Evolutionary conservation across 345 rosid genomes (phyloP).

Genomic region (Populus ilicifolia): DNA sequence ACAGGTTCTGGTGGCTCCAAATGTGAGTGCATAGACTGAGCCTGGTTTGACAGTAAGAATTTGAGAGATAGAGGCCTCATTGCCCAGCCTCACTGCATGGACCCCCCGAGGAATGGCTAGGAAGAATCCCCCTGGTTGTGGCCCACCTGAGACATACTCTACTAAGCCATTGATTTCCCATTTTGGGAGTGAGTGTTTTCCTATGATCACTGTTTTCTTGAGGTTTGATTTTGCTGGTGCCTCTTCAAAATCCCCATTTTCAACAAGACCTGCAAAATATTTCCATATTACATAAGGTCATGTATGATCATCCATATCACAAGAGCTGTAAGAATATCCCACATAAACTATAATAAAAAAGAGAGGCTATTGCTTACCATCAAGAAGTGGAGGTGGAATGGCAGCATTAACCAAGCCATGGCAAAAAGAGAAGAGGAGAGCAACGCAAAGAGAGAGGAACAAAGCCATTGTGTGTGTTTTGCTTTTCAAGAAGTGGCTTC

Average conservation of each 20-base stretch:
- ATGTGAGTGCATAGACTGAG: constrained; percentile 56
- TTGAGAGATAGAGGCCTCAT: constrained; percentile 74
- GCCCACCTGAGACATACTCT: constrained; percentile 72
- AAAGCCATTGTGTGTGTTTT: constrained; percentile 17
- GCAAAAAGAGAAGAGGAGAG: constrained; percentile 9
- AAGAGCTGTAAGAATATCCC: neutral
- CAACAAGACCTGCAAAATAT: constrained; percentile 42
- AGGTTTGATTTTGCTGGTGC: constrained; percentile 55
- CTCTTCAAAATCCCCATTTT: constrained; percentile 69
- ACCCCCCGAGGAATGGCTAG: constrained; percentile 61
- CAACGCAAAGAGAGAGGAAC: constrained; percentile 14
- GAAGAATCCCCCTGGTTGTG: constrained; percentile 81
- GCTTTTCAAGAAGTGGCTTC: neutral
- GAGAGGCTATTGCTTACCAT: constrained; percentile 17
- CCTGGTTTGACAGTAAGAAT: constrained; percentile 40
- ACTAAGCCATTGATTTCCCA: constrained; percentile 75
- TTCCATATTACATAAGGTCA: neutral
- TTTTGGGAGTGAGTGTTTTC: constrained; percentile 73
- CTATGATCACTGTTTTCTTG: constrained; percentile 59
- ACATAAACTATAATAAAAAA: neutral
- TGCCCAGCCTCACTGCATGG: constrained; percentile 79
- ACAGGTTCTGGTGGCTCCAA: constrained; percentile 73
- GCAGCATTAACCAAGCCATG: constrained; percentile 7
- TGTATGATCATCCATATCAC: neutral
- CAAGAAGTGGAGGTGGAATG: constrained; percentile 21